Conservation (phyloP, 768 basidiomycete species). For the Gymnopilus dilepis region DNA sequence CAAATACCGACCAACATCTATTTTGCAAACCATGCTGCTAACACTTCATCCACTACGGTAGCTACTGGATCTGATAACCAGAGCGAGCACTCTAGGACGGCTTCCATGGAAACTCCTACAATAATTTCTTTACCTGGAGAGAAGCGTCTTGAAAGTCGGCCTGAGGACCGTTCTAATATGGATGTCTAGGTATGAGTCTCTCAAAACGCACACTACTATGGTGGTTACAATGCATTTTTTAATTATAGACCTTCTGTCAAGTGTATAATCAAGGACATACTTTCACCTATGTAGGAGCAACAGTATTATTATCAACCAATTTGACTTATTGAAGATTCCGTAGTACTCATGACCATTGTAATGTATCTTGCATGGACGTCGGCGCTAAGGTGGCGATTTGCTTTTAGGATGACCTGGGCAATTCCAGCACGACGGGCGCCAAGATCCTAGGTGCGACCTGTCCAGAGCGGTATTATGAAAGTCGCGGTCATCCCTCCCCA, state of each 20-base stretch:
- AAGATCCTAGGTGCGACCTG: no score
- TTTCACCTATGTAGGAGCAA: no score
- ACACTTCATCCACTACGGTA: background rate
- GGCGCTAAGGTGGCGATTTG: background rate
- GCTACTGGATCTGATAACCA: background rate
- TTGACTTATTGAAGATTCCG: background rate
- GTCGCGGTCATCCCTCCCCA: no score
- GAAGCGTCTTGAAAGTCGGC: background rate
- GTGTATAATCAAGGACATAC: no score
- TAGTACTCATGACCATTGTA: background rate
- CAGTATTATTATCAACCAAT: background rate
- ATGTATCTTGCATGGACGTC: background rate
- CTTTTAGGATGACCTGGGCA: background rate
- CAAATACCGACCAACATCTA: background rate
- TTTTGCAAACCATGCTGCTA: background rate
- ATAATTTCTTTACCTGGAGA: background rate
- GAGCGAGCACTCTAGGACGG: background rate
- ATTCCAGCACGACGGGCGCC: background rate
- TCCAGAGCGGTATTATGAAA: no score
- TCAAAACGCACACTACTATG: no score
- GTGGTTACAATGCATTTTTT: no score
- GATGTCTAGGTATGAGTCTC: background rate
- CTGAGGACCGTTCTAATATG: background rate
- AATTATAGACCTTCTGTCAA: no score
- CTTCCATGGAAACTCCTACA: no score